Evolutionary conservation across 2,329 filamentous ascomycete species (phyloP).

Genomic region (Penicillium concentricum): DNA sequence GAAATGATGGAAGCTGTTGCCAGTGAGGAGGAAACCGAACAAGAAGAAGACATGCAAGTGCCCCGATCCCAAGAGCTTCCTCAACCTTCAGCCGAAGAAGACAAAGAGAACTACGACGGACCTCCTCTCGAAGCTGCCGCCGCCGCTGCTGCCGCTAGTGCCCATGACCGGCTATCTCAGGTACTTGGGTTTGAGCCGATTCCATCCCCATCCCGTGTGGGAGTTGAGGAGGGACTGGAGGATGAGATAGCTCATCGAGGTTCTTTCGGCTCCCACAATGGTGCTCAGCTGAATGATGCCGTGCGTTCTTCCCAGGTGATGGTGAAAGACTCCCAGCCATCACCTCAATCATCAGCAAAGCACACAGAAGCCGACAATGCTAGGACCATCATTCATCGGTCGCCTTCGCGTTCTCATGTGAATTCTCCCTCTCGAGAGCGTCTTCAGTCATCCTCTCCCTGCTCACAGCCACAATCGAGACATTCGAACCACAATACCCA

Average conservation of each 20-base stretch:
- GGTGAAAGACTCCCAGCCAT: slow-evolving; percentile 40
- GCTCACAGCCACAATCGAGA: slow-evolving; percentile 16
- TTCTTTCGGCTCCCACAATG: not conserved
- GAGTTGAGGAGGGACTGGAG: slow-evolving; percentile 1
- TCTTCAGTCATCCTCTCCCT: slow-evolving; percentile 27
- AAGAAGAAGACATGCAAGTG: slow-evolving; percentile 41
- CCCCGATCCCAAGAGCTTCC: slow-evolving; percentile 29
- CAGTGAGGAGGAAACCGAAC: slow-evolving; percentile 49
- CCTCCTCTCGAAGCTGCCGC: slow-evolving; percentile 29
- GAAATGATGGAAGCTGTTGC: slow-evolving; percentile 23
- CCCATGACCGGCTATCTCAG: slow-evolving; percentile 42
- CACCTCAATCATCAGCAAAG: slow-evolving; percentile 27
- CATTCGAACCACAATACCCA: not conserved
- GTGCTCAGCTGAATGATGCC: slow-evolving; percentile 10
- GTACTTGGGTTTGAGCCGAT: slow-evolving; percentile 31
- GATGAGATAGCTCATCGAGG: not conserved
- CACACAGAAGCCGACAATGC: not conserved
- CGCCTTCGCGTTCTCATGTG: not conserved
- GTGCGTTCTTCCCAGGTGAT: slow-evolving; percentile 34
- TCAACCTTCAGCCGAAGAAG: slow-evolving; percentile 40
- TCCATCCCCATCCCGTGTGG: slow-evolving; percentile 12
- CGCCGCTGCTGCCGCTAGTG: slow-evolving; percentile 31
- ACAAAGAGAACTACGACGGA: slow-evolving; percentile 48
- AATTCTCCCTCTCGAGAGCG: slow-evolving; percentile 18
- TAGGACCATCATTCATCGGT: not conserved